Evolutionary conservation across 768 basidiomycete species (phyloP), one percentile per base, ranked within the genome.

Genomic region (Amanita molliuscula): DNA sequence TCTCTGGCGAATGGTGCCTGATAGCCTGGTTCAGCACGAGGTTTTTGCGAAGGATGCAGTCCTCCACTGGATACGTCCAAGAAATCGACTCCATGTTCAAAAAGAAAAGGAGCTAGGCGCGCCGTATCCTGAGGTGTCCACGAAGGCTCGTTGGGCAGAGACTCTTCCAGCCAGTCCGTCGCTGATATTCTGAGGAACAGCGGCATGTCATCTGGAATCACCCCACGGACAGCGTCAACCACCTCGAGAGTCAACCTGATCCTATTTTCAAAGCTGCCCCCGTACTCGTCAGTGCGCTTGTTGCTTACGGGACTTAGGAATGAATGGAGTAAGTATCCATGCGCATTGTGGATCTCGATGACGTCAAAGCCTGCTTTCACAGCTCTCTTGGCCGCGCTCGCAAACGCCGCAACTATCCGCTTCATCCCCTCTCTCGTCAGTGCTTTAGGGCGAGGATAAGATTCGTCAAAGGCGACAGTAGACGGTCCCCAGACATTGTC

Each of bases 41-140:
- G 57, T 45, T 65, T 63, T 51, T 77, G 76, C 37, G 59, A 56
- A 1, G 70, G 60, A 51, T 72, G 66, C 46, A 73, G 77, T 1
- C 87, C 89, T 3, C 79, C 86, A 0, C 73, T 72, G 3, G 81
- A 83, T 31, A 86, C 75, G 55, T 91, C 88, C 41, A 91, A 64
- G 31, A 91, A 67, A 62, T 90, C 89, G 46, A 90, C 75, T 4
- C 86, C 86, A 38, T 79, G 73, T 11, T 76, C 72, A 15, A 69
- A 70, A 15, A 90, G 72, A 54, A 81, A 73, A 15, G 69, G 65
- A 2, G 80, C 76, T 20, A 89, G 67, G 28, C 72, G 66, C 20
- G 76, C 76, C 1, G 82, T 85, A 59, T 90, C 88, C 59, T 84
- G 78, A 1, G 75, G 54, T 13, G 75, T 73, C 87, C 88, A 88